Evolutionary conservation across 2,329 filamentous ascomycete genomes (phyloP).

Genomic region (Uncinocarpus reesii): DNA sequence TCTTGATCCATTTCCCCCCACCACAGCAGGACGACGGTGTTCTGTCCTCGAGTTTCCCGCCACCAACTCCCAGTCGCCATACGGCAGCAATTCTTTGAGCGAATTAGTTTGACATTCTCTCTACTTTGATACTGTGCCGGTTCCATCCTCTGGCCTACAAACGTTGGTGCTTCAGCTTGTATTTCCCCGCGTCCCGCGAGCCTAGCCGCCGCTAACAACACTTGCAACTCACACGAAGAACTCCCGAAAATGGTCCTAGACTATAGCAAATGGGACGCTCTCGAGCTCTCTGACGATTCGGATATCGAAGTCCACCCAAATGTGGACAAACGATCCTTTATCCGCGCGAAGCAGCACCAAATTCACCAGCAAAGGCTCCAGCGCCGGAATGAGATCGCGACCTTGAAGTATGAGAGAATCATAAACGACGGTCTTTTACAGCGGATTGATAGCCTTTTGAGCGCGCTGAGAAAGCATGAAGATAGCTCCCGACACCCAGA

Average conservation of each 20-base stretch:
- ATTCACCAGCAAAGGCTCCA: constrained; percentile 86
- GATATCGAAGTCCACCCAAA: constrained; percentile 98
- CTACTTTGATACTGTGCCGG: background rate
- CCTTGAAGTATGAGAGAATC: constrained; percentile 76
- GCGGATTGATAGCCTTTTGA: constrained; percentile 70
- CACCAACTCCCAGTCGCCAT: background rate
- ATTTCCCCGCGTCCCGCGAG: too few species aligned
- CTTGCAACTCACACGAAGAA: too few species aligned
- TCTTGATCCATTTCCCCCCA: constrained; percentile 2
- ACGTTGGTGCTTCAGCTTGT: background rate
- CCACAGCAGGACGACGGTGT: background rate
- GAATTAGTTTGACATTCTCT: too few species aligned
- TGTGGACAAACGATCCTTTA: constrained; percentile 96
- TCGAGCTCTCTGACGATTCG: constrained; percentile 96
- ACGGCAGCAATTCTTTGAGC: background rate
- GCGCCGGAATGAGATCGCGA: constrained; percentile 78
- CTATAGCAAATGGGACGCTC: constrained; percentile 59
- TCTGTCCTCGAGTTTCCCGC: background rate
- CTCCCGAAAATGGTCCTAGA: constrained; percentile 45
- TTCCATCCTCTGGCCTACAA: background rate
- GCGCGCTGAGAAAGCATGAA: constrained; percentile 63
- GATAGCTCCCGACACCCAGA: constrained; percentile 56
- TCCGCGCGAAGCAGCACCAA: constrained; percentile 93
- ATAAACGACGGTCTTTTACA: constrained; percentile 84
- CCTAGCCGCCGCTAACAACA: too few species aligned